Base-by-base conservation (phyloP, 1,284 basidiomycete species). In the Ganoderma boninense region DNA sequence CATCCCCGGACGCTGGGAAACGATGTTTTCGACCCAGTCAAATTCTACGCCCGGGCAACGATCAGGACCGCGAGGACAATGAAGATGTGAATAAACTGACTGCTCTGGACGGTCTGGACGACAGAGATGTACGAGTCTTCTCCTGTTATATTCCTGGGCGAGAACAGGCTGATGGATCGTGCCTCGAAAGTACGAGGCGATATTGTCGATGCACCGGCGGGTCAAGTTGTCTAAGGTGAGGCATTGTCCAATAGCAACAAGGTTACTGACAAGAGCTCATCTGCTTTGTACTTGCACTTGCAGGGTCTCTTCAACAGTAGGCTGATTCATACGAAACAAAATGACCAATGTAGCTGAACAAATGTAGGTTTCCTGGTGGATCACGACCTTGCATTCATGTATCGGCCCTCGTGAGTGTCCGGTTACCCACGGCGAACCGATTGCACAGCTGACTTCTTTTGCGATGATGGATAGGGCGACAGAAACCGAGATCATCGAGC, bases 401-500 rank as follows among this genome's bases (percentile, higher is more conserved):
- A 91, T 54, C 85, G 89, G 65, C 85, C 90, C 4, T 85, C 87
- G 77, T 89, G 80, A 71, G 78, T 85, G 10, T 23, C 2, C 11
- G 8, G 20, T 49, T n/a, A 8, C 10, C n/a, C 7, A 4, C 46
- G 11, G 4, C n/a, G 13, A 23, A n/a, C 2, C n/a, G 11, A n/a
- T 49, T 49, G n/a, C 46, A 23, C 10, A 7, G n/a, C 46, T 23
- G 8, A 49, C n/a, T 49, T n/a, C 32, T 32, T 32, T 32, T 32
- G 32, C 32, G 32, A 10, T 49, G 11, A 40, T 40, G 32, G 32
- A n/a, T 65, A 92, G 91, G 0, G 79, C 85, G 0, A 80, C 86
- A 38, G 91, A 93, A 74, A 86, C 84, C 73, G 82, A 79, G 61
- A 91, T 93, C 35, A 86, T 91, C 8, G 86, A 91, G 60, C 84